These are phyloP conservation scores for Eleusine coracana DNA, from an alignment of 176 grass and related monocot species.

Conservation along the genomic window DNA sequence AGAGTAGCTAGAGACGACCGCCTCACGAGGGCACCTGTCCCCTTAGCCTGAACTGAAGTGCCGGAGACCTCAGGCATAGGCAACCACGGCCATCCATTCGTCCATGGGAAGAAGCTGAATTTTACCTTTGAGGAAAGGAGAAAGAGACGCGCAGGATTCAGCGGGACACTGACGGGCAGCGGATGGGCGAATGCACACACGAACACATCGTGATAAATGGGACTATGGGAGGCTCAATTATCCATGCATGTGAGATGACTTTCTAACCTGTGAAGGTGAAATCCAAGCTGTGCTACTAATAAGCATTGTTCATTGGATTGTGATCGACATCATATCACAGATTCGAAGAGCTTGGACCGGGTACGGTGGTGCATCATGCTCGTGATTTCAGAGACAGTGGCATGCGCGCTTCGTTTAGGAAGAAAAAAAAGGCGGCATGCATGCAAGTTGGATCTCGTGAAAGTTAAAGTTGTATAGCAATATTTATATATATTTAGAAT, in stretches of 20 bases:
- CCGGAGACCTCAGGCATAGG: conserved; percentile 22
- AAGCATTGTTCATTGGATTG: background rate
- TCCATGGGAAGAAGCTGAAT: background rate
- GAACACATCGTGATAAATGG: conserved; percentile 40
- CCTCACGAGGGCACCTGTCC: background rate
- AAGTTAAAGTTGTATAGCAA: background rate
- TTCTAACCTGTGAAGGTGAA: background rate
- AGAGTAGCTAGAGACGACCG: background rate
- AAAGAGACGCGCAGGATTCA: background rate
- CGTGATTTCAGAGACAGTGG: background rate
- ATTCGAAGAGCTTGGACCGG: background rate
- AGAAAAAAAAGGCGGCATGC: background rate
- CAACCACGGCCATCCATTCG: conserved; percentile 33
- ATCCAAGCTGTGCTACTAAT: background rate
- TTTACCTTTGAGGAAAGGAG: background rate
- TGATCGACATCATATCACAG: background rate
- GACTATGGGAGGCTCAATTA: conserved; percentile 12
- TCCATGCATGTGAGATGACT: background rate
- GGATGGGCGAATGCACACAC: conserved; percentile 1
- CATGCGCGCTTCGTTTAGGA: background rate
- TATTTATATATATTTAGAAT: background rate
- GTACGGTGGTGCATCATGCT: background rate
- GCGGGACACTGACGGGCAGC: background rate
- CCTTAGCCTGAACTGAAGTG: too few relatives aligned
- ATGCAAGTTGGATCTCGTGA: background rate